A percentile compares a stretch with the other conserved stretches of the same genome.
phyloP scores from a whole-genome alignment of 306 rosid species.

The Citrullus colocynthis region DNA sequence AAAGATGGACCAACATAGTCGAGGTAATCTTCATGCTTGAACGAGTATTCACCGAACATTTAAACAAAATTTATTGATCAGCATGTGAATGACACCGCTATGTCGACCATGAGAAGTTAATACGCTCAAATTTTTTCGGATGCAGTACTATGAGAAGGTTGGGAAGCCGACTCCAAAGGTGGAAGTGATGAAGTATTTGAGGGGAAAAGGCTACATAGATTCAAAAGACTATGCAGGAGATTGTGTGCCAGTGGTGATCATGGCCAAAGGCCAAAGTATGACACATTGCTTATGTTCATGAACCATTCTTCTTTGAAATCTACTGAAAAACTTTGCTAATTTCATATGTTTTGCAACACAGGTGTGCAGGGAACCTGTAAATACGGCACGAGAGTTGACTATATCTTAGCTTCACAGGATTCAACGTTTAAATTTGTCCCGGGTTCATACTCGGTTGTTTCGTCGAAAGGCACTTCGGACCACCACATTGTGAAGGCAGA shows the following conservation, averaged over 20 bases:
- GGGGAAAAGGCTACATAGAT: conserved; percentile 57
- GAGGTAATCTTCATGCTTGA: conserved; percentile 25
- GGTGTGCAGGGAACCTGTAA: conserved; percentile 94
- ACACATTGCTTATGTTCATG: background rate
- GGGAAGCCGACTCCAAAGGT: conserved; percentile 76
- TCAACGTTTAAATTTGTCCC: conserved; percentile 48
- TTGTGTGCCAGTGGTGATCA: conserved; percentile 68
- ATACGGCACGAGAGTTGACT: conserved; percentile 84
- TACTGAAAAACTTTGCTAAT: background rate
- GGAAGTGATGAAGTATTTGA: conserved; percentile 68
- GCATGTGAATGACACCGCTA: background rate
- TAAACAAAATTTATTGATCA: background rate
- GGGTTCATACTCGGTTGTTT: conserved; percentile 66
- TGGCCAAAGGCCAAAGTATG: conserved; percentile 87
- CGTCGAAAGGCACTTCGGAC: conserved; percentile 84
- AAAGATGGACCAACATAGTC: conserved; percentile 66
- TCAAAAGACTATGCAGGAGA: conserved; percentile 71
- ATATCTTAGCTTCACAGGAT: conserved; percentile 43
- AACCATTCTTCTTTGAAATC: background rate
- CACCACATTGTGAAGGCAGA: conserved; percentile 80
- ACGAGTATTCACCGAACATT: background rate
- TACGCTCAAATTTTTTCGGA: background rate
- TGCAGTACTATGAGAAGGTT: conserved; percentile 65
- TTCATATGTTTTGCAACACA: conserved; percentile 13
- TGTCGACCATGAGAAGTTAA: background rate